These are phyloP conservation scores for Colletotrichum sidae DNA, from an alignment of 2,329 filamentous ascomycete species.

Conservation along the genomic window DNA sequence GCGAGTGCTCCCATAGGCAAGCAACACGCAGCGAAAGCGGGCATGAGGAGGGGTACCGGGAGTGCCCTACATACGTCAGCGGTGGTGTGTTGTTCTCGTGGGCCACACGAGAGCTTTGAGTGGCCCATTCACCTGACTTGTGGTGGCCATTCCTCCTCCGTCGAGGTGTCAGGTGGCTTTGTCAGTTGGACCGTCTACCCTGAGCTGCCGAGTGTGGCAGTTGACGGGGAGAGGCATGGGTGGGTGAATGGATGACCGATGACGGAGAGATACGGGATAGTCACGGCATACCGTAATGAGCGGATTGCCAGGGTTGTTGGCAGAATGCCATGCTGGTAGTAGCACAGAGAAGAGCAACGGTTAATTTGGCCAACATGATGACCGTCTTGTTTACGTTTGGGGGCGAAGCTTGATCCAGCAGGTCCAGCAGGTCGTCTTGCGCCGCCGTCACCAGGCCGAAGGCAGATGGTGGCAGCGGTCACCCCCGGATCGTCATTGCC, in stretches of 20 bases:
- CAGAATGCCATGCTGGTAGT: constrained; percentile 12
- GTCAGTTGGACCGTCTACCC: constrained; percentile 30
- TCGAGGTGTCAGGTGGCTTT: constrained; percentile 37
- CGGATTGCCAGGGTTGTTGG: constrained; percentile 4
- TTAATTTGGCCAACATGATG: constrained; percentile 22
- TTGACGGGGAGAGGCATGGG: constrained; percentile 22
- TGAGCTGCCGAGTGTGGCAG: constrained; percentile 23
- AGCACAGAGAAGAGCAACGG: constrained; percentile 13
- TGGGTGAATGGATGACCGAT: constrained; percentile 30
- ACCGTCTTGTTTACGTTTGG: constrained; percentile 13
- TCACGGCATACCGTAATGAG: constrained; percentile 19
- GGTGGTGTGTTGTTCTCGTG: constrained; percentile 37
- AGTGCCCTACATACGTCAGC: constrained; percentile 34
- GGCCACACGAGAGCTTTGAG: constrained; percentile 30
- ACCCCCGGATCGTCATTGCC: constrained; percentile 25
- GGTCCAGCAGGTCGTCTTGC: constrained; percentile 8
- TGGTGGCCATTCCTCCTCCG: constrained; percentile 28
- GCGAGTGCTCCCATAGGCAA: constrained; percentile 1
- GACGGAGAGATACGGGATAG: constrained; percentile 22
- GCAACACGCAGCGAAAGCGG: background rate
- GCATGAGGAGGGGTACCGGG: constrained; percentile 27
- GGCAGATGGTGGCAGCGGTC: constrained; percentile 35
- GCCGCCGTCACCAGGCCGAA: constrained; percentile 34
- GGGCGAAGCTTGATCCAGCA: constrained; percentile 23
- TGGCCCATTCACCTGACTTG: constrained; percentile 35